Evolutionary conservation across 805 yeast species (phyloP).

Genomic region (Phaffomyces antillensis): DNA sequence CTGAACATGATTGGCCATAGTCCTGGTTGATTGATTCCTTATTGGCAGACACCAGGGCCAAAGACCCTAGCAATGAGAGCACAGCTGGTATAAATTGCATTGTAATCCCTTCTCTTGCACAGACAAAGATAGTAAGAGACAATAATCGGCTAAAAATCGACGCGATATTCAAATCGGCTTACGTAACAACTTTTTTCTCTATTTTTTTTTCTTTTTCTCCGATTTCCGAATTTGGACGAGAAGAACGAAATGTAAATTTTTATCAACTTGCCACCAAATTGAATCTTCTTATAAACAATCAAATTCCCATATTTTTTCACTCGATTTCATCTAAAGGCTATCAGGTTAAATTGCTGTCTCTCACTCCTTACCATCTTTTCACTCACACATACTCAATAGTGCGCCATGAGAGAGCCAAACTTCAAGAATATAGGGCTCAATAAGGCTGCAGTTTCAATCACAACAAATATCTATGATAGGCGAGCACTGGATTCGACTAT

Average conservation of each 20-base stretch:
- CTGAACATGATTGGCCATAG: conserved; percentile 71
- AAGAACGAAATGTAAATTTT: no score
- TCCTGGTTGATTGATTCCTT: conserved; percentile 41
- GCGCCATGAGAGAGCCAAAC: conserved; percentile 79
- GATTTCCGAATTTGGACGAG: neutral
- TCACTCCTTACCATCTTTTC: neutral
- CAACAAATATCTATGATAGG: conserved; percentile 84
- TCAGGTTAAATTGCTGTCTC: no score
- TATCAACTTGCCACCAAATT: neutral
- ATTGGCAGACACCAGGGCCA: conserved; percentile 23
- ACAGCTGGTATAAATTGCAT: conserved; percentile 3
- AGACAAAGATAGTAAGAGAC: no score
- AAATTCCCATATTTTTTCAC: no score
- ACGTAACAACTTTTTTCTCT: no score
- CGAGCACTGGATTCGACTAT: conserved; percentile 88
- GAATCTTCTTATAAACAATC: neutral
- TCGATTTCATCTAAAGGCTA: no score
- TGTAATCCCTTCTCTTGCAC: no score
- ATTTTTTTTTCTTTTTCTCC: no score
- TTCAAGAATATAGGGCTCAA: conserved; percentile 71
- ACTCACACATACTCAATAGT: no score
- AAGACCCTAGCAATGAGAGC: neutral
- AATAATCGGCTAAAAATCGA: no score
- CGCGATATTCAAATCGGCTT: no score
- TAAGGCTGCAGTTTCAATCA: conserved; percentile 87